Evolutionary conservation across 2,329 filamentous ascomycete species (phyloP).

Genomic region (Ascochyta lentis): DNA sequence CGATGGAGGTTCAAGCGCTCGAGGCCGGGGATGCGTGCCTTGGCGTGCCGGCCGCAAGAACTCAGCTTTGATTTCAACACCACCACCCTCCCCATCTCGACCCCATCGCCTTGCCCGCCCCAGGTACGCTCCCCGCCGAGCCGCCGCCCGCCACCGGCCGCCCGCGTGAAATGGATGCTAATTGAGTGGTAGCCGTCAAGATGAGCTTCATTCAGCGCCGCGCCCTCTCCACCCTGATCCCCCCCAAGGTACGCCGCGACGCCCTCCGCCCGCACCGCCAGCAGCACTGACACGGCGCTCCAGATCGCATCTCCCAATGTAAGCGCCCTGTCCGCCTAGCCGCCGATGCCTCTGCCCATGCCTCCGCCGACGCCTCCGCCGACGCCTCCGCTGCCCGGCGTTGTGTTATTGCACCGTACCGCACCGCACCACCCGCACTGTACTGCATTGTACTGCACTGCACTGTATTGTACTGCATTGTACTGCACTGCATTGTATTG

Average conservation of each 20-base stretch:
- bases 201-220: constrained; percentile 94
- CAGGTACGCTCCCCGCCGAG: constrained; percentile 36
- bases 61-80: constrained; percentile 41
- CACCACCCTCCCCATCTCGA: constrained; percentile 44
- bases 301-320: constrained; percentile 86
- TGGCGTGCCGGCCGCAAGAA: constrained; percentile 34
- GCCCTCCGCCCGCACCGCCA: constrained; percentile 13
- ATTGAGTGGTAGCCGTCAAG: constrained; percentile 59
- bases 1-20: constrained; percentile 31
- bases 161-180: constrained; percentile 43
- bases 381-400: not conserved
- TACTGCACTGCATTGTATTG: no score
- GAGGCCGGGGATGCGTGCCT: constrained; percentile 27
- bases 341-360: constrained; percentile 14
- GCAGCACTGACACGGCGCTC: constrained; percentile 48
- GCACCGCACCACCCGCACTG: no score
- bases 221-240: constrained; percentile 97
- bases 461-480: not conserved
- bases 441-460: no score
- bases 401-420: not conserved
- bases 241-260: constrained; percentile 80
- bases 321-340: constrained; percentile 53
- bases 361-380: constrained; percentile 9
- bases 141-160: constrained; percentile 13
- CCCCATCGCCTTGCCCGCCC: constrained; percentile 45